Percentiles rank a stretch among this genome's conserved stretches.
Evolutionary conservation across 2,329 filamentous ascomycete species (phyloP).

Genomic region (Aspergillus arachidicola): DNA sequence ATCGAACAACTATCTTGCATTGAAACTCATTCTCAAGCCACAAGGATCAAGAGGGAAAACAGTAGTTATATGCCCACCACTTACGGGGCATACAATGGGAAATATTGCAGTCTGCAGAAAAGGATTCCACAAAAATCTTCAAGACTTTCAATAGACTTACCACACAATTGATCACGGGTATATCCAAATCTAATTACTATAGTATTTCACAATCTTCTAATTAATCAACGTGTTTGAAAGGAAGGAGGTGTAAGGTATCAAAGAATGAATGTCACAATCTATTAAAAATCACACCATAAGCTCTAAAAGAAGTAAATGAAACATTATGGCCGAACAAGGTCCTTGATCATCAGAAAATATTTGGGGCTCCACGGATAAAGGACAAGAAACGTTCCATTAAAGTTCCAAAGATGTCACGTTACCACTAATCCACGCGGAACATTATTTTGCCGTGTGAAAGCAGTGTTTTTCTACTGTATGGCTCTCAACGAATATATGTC

Average conservation of each 20-base stretch:
- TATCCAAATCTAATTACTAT: constrained; percentile 1
- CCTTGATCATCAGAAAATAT: background rate
- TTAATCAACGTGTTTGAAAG: background rate
- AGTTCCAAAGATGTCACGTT: constrained; percentile 21
- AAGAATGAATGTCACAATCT: background rate
- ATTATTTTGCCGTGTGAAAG: constrained; percentile 11
- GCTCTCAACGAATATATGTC: background rate
- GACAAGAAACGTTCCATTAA: constrained; percentile 21
- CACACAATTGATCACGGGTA: background rate
- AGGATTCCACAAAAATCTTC: background rate
- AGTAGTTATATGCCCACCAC: background rate
- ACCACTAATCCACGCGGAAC: constrained; percentile 18
- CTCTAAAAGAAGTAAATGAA: background rate
- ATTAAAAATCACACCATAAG: background rate
- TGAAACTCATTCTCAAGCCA: background rate
- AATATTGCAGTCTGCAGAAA: background rate
- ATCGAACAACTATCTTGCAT: background rate
- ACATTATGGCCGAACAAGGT: background rate
- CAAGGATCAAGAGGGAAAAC: background rate
- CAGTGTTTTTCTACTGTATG: background rate
- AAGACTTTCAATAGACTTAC: background rate
- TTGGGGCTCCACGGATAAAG: background rate
- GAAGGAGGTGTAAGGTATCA: background rate
- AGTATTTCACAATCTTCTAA: background rate
- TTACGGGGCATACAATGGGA: background rate